Evolutionary conservation across 1,284 basidiomycete species (phyloP), one percentile per base, ranked within the genome.

Genomic region (Thecaphora thlaspeos): DNA sequence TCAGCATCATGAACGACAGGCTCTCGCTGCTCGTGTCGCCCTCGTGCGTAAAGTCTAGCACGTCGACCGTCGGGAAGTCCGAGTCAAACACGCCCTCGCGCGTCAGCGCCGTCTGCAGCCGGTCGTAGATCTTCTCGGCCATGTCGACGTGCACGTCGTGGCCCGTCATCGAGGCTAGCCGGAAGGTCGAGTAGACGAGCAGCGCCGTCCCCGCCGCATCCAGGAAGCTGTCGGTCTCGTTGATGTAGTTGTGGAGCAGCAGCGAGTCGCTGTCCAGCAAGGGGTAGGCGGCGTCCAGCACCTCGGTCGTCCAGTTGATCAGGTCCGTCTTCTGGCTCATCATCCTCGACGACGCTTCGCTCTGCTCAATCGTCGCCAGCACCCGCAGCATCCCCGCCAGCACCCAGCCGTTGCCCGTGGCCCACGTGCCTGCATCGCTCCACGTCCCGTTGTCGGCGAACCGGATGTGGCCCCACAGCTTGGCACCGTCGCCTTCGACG

Each of bases 341-440:
- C 68, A 90, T 80, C 2, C 78, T 70, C 19, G 78, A 74, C 1
- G 82, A 80, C 54, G 81, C 88, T 0, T 61, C 50, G 1, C 87
- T 88, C 48, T 85, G 81, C 60, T 83, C 80, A 51, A 91, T 86
- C 4, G 88, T 89, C 0, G 84, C 86, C 1, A 88, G 80, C 1
- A 91, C 89, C n/a, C 89, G 85, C 4, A 88, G 81, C 83, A 91
- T 91, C 0, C 90, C 90, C 4, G 87, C 88, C 0, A 88, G 86
- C 0, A 86, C 90, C 90, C 90, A 92, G 0, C 82, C 90, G 50
- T 91, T 90, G 0, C 90, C 89, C 11, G 88, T 88, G 0, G 1
- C 87, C 87, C 41, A 81, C 52, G 71, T 88, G 84, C 49, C 64
- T 10, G 43, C 49, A 41, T 82, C 81, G 11, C 54, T 43, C 60